Base-by-base conservation (phyloP, 257 asterid genomes). In the Verbena officinalis region DNA sequence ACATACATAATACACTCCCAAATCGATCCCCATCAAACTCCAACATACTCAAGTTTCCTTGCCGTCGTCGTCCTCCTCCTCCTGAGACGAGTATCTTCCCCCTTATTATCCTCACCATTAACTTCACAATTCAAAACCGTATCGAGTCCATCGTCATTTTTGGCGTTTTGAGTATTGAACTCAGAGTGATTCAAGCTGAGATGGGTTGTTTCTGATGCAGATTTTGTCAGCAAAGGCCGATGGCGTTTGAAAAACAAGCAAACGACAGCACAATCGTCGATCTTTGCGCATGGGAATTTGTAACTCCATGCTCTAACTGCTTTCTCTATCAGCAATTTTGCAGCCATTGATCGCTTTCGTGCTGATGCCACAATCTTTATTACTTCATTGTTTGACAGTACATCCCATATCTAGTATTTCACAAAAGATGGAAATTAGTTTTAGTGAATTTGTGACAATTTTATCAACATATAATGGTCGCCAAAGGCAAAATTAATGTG, bases 231-330 rank as follows among this genome's bases (percentile, higher is more conserved):
- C 13, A 39, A 15, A 0, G 95, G 95, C 21, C 81, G 64, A 3
- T 63, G 95, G 12, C 90, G 81, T 67, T 88, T 91, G 75, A 92
- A 82, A 70, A 86, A 92, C 78, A 92, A 59, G 62, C 95, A 81
- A 5, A 89, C 64, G 4, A 62, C 97, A 0, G 95, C 91, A 54
- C 93, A 86, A 30, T 92, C 98, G 9, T 89, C 98, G 4, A 73
- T 66, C 59, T 81, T 92, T 15, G 95, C 86, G 5, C 80, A 51
- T 0, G 97, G 96, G 74, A 78, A 92, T 30, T 82, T 92, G 62
- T 77, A 74, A 62, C 80, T 81, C 98, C 98, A 92, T 10, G 96
- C 84, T 48, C 77, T 80, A 13, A 74, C 68, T 0, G 97, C 97
- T n/a, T 70, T 73, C 21, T 86, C 90, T 20, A 86, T 85, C 34